Base-by-base conservation (phyloP, 139 green algal species). In the Picochlorum costavermella region DNA sequence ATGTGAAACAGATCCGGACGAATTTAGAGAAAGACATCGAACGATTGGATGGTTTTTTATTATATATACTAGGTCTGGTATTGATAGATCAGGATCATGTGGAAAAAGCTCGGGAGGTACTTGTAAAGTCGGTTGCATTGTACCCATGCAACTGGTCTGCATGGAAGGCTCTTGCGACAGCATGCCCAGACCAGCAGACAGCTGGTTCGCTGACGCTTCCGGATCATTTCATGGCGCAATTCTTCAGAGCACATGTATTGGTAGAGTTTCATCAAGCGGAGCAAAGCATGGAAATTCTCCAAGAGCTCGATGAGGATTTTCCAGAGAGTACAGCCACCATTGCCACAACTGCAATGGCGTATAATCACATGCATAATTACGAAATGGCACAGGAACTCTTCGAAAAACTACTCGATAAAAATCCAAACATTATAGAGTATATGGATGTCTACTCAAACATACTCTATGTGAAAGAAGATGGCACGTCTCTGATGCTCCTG, bases 381-480 rank as follows among this genome's bases (percentile, higher is more conserved):
- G 86, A 96, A 29, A 75, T 88, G 61, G 86, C 90, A 2, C 81
- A 95, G 72, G 71, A 75, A 44, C 72, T 96, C 61, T 96, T 88
- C 73, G 85, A 96, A 68, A 83, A 91, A 33, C 77, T 98, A 64
- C 70, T 91, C 43, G 26, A 67, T 6, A 48, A 78, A 37, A 91
- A 98, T 73, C 87, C 88, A 2, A 78, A 89, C 64, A 69, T 86
- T 26, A 62, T 97, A 1, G 86, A 94, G 77, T 87, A 81, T 62
- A 90, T 97, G 76, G 92, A 99, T 83, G 84, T 72, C 6, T 96
- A 94, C 67, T 91, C 76, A 75, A 98, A 98, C 86, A 95, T 98
- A 57, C 81, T 99, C 51, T 96, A 90, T 61, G 86, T 93, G 2
- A 90, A 89, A 68, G 89, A 96, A 73, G 64, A 80, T 33, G 77